phyloP scores from a whole-genome alignment of 2,329 filamentous ascomycete species.

The Xylaria sp. region DNA sequence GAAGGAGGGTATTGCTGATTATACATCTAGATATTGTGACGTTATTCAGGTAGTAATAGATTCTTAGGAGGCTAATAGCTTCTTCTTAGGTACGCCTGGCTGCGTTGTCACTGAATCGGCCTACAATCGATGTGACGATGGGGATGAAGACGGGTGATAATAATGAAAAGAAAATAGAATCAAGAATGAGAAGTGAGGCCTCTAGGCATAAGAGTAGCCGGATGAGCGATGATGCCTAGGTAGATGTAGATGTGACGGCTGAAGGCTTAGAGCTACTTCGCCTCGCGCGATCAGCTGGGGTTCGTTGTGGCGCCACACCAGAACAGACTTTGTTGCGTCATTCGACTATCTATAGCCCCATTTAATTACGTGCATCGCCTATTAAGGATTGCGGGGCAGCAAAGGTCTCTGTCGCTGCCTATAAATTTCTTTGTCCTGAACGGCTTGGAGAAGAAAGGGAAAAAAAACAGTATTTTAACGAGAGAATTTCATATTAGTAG shows the following conservation, averaged over 20 bases:
- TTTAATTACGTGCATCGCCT: constrained; percentile 13
- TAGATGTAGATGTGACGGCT: constrained; percentile 7
- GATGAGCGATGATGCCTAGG: constrained; percentile 4
- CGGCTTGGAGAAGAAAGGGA: not conserved
- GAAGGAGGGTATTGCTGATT: constrained; percentile 44
- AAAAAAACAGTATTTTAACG: not conserved
- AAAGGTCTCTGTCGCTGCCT: not conserved
- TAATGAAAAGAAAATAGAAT: not conserved
- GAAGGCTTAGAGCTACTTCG: constrained; percentile 28
- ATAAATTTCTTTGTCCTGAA: not conserved
- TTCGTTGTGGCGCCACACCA: constrained; percentile 24
- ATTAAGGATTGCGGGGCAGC: constrained; percentile 7
- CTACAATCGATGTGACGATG: not conserved
- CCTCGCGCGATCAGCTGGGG: constrained; percentile 25
- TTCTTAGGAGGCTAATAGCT: not conserved
- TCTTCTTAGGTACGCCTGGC: not conserved
- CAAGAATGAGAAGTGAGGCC: not conserved
- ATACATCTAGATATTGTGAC: constrained; percentile 32
- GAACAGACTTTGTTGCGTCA: constrained; percentile 31
- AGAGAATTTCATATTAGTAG: no score
- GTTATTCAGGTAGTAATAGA: not conserved
- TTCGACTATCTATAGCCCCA: constrained; percentile 19
- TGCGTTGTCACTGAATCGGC: not conserved
- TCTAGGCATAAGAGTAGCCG: constrained; percentile 5
- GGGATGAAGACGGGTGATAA: not conserved